Percentiles rank a stretch among this genome's conserved stretches.
These are phyloP conservation scores for Tephrocybe sp. DNA, from an alignment of 768 basidiomycete species.

Conservation along the genomic window DNA sequence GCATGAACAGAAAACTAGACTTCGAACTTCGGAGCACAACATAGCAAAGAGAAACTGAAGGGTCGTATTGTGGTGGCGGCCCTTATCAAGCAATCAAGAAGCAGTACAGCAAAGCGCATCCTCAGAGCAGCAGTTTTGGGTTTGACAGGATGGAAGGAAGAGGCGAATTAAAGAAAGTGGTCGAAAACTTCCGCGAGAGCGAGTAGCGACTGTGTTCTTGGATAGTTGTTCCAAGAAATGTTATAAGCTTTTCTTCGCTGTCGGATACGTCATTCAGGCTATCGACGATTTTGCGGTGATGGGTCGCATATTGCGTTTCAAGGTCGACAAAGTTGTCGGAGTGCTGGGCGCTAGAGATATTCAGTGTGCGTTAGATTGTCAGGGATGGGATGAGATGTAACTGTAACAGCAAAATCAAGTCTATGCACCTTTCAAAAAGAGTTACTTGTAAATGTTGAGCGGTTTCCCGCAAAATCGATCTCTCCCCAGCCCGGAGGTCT, in stretches of 20 bases:
- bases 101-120: background rate
- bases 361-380: background rate
- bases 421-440: conserved; percentile 38
- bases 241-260: conserved; percentile 31
- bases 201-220: conserved; percentile 46
- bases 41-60: no score
- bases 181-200: conserved; percentile 50
- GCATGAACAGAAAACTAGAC: no score
- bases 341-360: conserved; percentile 37
- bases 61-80: no score
- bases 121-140: conserved; percentile 14
- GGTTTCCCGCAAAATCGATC: conserved; percentile 44
- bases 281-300: conserved; percentile 35
- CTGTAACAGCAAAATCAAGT: background rate
- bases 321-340: conserved; percentile 55
- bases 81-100: background rate
- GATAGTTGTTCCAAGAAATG: conserved; percentile 34
- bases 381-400: no score
- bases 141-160: conserved; percentile 21
- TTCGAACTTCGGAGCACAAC: no score
- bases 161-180: conserved; percentile 33
- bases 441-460: conserved; percentile 42
- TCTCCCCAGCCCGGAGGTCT: conserved; percentile 41
- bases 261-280: conserved; percentile 42
- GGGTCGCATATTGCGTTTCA: conserved; percentile 49